Base-by-base conservation (phyloP, 2,329 filamentous ascomycete species). In the Calonectria hongkongensis region DNA sequence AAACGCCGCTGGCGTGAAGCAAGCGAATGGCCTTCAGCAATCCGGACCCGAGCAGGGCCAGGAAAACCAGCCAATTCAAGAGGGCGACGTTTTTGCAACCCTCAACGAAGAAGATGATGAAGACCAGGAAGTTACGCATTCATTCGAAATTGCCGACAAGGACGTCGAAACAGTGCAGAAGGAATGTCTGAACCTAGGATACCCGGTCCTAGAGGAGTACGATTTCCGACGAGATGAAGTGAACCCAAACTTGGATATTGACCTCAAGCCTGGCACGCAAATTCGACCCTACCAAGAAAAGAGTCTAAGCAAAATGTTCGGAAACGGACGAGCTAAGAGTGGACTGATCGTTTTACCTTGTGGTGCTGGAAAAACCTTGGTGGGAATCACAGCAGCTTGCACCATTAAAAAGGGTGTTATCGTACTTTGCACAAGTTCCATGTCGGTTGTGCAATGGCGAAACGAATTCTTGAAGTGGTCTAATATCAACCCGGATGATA, bases 381-480 rank as follows among this genome's bases (percentile, higher is more conserved):
- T 99, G 18, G 97, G 97, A n/a, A 98, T 99, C 78, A 98, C 97
- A 25, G 97, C 97, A 50, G 97, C 96, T 25, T 98, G 97, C 85
- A 98, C 97, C 4, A 96, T 99, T 84, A 98, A 98, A 84, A 99
- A 98, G 86, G 96, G 96, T 13, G 92, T 96, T 27, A 96, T 99
- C 70, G 95, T 99, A 9, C 91, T 99, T 25, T 98, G 95, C 86
- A 99, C 97, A 2, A 98, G 95, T 81, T 96, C 95, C 67, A 99
- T 99, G 96, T 98, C 95, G 8, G 97, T 98, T 7, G 94, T 98
- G 25, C 97, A 99, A 83, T 99, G 97, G 97, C 90, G 95, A 72
- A 93, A 97, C 73, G 97, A 99, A 81, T 99, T 99, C 82, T 87
- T 98, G 75, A 98, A 98, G 79, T 99, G 97, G 97, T 98, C 96